phyloP scores from a whole-genome alignment of 2,329 filamentous ascomycete genomes.

The Sporothrix dimorphospora region DNA sequence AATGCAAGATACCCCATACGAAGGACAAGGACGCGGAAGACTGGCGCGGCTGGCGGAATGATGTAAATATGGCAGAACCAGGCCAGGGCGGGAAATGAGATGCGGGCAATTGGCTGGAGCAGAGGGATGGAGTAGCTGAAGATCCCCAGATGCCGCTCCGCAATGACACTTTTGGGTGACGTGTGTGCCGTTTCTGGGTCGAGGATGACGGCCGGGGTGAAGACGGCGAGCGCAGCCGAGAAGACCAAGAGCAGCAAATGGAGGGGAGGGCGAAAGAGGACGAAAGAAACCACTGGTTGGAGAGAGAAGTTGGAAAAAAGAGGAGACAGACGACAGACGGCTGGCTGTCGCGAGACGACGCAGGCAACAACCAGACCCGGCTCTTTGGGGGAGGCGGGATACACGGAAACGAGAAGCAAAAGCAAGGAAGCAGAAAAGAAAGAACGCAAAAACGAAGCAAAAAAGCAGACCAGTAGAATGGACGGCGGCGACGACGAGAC shows the following conservation, averaged over 20 bases:
- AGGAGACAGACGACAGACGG: neutral
- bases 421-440: neutral
- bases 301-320: conserved; percentile 15
- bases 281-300: neutral
- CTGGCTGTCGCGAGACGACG: conserved; percentile 16
- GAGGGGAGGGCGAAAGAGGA: neutral
- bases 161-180: conserved; percentile 11
- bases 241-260: neutral
- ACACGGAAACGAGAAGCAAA: neutral
- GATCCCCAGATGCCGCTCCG: conserved; percentile 22
- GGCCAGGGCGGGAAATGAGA: conserved; percentile 25
- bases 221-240: conserved; percentile 21
- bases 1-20: neutral
- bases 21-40: neutral
- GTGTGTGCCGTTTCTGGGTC: conserved; percentile 1
- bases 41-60: conserved; percentile 20
- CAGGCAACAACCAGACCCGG: conserved; percentile 6
- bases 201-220: conserved; percentile 4
- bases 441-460: conserved; percentile 11
- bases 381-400: neutral
- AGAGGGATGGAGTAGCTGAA: conserved; percentile 25
- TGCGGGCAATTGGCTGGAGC: conserved; percentile 24
- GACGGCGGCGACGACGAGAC: neutral
- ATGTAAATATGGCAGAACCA: conserved; percentile 15
- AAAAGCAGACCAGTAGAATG: conserved; percentile 15